Percentiles rank a stretch among this genome's conserved stretches.
These are phyloP conservation scores for Paecilomyces dactylethromorphus DNA, from an alignment of 2,329 filamentous ascomycete species.

Conservation along the genomic window DNA sequence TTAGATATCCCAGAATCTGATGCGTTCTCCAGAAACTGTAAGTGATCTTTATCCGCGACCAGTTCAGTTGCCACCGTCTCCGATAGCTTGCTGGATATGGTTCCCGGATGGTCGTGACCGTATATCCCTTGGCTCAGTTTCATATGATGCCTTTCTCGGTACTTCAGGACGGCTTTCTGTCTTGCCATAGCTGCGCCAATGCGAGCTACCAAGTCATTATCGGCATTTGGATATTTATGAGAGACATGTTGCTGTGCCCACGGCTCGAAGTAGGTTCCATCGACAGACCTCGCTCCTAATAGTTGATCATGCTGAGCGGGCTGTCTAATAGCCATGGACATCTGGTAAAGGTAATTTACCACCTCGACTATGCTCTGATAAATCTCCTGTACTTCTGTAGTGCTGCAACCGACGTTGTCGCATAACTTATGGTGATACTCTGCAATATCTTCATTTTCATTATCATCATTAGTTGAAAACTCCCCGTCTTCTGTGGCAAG, in stretches of 20 bases:
- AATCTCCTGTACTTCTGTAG: conserved; percentile 11
- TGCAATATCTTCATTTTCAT: conserved; percentile 8
- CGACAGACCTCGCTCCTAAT: background rate
- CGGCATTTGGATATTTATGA: conserved; percentile 21
- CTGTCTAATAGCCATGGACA: conserved; percentile 32
- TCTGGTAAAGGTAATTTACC: conserved; percentile 26
- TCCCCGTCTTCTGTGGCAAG: background rate
- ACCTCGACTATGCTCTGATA: conserved; percentile 12
- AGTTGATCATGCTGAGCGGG: conserved; percentile 29
- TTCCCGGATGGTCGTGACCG: conserved; percentile 8
- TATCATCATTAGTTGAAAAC: background rate
- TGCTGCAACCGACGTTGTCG: background rate
- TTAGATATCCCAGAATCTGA: background rate
- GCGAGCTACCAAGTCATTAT: conserved; percentile 11
- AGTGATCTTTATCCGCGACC: background rate
- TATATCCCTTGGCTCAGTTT: conserved; percentile 19
- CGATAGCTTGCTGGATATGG: conserved; percentile 4
- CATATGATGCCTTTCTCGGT: conserved; percentile 28
- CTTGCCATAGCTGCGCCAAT: conserved; percentile 29
- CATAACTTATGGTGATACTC: background rate
- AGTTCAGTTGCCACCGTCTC: conserved; percentile 1
- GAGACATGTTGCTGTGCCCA: conserved; percentile 15
- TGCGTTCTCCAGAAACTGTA: background rate
- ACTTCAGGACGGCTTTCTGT: conserved; percentile 31
- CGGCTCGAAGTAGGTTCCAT: conserved; percentile 1